Base-by-base conservation (phyloP, 192 early-diverging fungal species). In the Umbelopsis ramanniana region DNA sequence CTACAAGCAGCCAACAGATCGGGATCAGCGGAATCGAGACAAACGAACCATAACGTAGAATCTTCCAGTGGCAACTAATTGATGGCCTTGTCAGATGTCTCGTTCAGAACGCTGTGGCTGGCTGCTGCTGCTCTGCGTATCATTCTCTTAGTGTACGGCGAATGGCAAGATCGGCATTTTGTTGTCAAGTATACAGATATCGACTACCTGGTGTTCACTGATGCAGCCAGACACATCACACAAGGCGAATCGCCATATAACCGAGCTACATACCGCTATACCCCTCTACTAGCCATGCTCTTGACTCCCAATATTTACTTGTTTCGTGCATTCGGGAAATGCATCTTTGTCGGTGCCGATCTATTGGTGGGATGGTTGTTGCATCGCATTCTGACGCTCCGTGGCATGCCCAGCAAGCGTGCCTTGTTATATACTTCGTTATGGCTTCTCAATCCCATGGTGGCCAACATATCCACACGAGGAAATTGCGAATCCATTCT, bases 171-270 rank as follows among this genome's bases (percentile, higher is more conserved):
- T 74, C 83, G 84, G 5, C 81, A 94, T 53, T 87, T 93, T 66
- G 86, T 90, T 23, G 93, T 99, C n/a, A 97, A 97, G 68, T 99
- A 96, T 79, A 99, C 98, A 3, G 98, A 99, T 72, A 92, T 99
- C 68, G 98, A 99, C 82, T 99, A 99, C 82, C 81, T 86, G 26
- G 98, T 99, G 45, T 98, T 98, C 70, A 92, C 93, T 38, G 98
- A 99, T 78, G 98, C 96, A 2, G 93, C 98, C 6, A 81, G 86
- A 43, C 91, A 87, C 75, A 89, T 98, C 26, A 84, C 87, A 48
- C 52, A 80, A 7, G 93, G 93, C 9, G 60, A 71, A 48, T 94
- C 91, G 3, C 98, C 98, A 0, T 99, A 97, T 74, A 80, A 83
- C 52, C 91, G 98, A 23, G 93, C 90, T 3, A 99, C 98, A 0